Conservation (phyloP, 441 rosid species). For the Erodium moschatum region DNA sequence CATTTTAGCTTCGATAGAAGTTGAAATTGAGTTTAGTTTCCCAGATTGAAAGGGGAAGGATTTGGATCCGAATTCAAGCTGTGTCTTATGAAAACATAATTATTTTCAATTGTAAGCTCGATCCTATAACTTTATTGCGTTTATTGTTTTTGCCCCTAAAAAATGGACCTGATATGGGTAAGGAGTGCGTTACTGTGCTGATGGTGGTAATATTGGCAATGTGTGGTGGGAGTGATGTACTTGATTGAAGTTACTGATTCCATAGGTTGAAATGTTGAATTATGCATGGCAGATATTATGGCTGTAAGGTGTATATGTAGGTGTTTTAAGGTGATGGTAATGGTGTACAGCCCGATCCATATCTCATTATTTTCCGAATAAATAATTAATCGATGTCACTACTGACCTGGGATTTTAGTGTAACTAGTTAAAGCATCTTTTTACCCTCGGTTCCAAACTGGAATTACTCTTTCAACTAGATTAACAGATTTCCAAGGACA, state of each 20-base stretch:
- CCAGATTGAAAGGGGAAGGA: not conserved
- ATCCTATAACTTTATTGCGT: not conserved
- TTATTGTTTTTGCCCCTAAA: not conserved
- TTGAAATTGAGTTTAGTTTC: not conserved
- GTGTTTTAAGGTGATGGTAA: too few species aligned
- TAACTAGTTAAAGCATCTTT: too few species aligned
- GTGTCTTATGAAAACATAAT: not conserved
- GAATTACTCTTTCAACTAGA: too few species aligned
- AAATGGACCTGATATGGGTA: not conserved
- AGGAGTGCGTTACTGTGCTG: not conserved
- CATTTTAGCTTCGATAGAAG: not conserved
- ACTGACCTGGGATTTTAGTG: too few species aligned
- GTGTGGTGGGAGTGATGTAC: not conserved
- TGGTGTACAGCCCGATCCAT: too few species aligned
- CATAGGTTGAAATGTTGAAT: too few species aligned
- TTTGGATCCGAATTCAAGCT: not conserved
- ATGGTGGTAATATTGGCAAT: not conserved
- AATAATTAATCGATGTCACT: too few species aligned
- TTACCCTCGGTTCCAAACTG: too few species aligned
- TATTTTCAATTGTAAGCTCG: not conserved
- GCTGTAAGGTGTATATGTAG: too few species aligned
- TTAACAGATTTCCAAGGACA: too few species aligned
- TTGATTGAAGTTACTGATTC: not conserved
- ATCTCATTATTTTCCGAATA: too few species aligned
- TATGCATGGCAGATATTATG: too few species aligned